A percentile compares a stretch with the other conserved stretches of the same genome.
Conservation (phyloP, 345 rosid species). For the Murraya koenigii region DNA sequence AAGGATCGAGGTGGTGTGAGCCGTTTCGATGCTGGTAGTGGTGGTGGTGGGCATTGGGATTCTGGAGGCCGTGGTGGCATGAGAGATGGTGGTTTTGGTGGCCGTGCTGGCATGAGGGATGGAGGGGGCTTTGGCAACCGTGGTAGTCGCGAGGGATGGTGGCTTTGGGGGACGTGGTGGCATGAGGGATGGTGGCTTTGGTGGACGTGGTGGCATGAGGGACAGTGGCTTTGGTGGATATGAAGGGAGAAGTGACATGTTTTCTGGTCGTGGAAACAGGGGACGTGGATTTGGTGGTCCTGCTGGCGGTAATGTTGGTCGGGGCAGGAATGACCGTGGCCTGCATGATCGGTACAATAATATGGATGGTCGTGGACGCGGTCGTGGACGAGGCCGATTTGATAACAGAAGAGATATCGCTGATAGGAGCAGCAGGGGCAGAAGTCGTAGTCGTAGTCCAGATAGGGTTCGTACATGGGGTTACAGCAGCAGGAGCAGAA, state of each 20-base stretch:
- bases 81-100: slow-evolving; percentile 38
- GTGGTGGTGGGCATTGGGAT: slow-evolving; percentile 73
- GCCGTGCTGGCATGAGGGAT: slow-evolving; percentile 45
- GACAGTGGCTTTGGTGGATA: slow-evolving; percentile 47
- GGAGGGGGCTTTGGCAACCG: slow-evolving; percentile 49
- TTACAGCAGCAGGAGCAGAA: slow-evolving; percentile 39
- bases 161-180: slow-evolving; percentile 32
- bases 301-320: slow-evolving; percentile 36
- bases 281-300: slow-evolving; percentile 71
- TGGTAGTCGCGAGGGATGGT: slow-evolving; percentile 52
- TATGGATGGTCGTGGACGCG: slow-evolving; percentile 67
- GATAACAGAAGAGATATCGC: slow-evolving; percentile 63
- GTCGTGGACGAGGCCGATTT: slow-evolving; percentile 71
- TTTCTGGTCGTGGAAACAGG: slow-evolving; percentile 59
- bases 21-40: slow-evolving; percentile 61
- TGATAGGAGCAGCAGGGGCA: slow-evolving; percentile 46
- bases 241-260: slow-evolving; percentile 48
- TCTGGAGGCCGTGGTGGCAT: slow-evolving; percentile 47
- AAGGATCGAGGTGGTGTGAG: slow-evolving; percentile 71
- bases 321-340: slow-evolving; percentile 58
- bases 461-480: slow-evolving; percentile 58
- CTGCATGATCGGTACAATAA: slow-evolving; percentile 55
- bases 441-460: slow-evolving; percentile 81
- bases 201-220: slow-evolving; percentile 46
- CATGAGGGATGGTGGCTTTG: slow-evolving; percentile 27